phyloP scores from a whole-genome alignment of 176 grass and related monocot genomes.

The Poa pratensis region DNA sequence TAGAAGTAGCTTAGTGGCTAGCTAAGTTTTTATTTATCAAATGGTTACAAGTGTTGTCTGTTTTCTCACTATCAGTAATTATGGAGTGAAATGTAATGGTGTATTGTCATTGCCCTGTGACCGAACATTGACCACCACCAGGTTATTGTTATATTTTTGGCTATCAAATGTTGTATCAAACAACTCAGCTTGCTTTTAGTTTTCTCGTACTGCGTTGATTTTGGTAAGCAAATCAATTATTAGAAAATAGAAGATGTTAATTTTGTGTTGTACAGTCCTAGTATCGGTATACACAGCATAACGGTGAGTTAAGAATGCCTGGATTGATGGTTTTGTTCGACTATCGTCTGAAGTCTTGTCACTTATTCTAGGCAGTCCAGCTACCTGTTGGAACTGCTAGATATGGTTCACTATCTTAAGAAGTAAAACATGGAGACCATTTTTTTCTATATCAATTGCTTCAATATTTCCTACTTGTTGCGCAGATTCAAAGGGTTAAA shows the following conservation, averaged over 20 bases:
- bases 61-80: not conserved
- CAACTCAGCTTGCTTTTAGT: not conserved
- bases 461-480: constrained; percentile 27
- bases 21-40: not conserved
- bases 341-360: constrained; percentile 21
- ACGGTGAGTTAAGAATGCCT: not conserved
- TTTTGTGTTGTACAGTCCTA: constrained; percentile 13
- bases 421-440: not conserved
- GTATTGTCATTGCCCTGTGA: constrained; percentile 1
- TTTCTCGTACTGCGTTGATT: constrained; percentile 25
- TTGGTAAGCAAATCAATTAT: constrained; percentile 7
- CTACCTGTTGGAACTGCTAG: not conserved
- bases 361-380: constrained; percentile 19
- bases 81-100: constrained; percentile 18
- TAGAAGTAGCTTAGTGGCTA: not conserved
- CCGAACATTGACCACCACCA: not conserved
- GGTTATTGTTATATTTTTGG: not conserved
- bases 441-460: constrained; percentile 16
- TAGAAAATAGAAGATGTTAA: not conserved
- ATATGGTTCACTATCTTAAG: constrained; percentile 11
- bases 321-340: not conserved
- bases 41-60: not conserved
- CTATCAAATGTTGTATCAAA: not conserved
- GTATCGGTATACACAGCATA: not conserved
- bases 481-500: constrained; percentile 82